Evolutionary conservation across 192 early-diverging fungal genomes (phyloP), one percentile per base, ranked within the genome.

Genomic region (Coemansia sp.): DNA sequence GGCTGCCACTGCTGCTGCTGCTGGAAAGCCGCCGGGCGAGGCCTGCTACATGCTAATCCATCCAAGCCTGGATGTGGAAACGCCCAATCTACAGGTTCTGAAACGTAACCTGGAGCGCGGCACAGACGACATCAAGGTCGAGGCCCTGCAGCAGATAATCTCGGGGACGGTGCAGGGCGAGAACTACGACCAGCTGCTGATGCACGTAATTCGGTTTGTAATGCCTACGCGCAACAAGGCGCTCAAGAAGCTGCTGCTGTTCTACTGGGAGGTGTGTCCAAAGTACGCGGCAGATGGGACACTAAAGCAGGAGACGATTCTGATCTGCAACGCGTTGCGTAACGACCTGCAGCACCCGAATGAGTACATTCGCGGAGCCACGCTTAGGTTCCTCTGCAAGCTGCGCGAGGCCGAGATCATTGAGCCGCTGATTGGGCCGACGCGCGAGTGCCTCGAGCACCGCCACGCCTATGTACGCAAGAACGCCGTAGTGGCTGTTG

Each of bases 311-410:
- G 91, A 94, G 82, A 94, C 97, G 77, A 92, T 97, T 64, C 85
- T 98, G 27, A 93, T 96, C 42, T 95, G 93, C 82, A 97, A 99
- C 71, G 90, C 94, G 34, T 76, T 98, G 53, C 83, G 91, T 73
- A 96, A 94, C 56, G 97, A 99, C 74, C 79, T 99, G 27, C 93
- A 95, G 78, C 95, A 98, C 73, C 95, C 97, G 38, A 99, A 99
- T 80, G 97, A 99, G 83, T 99, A 90, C 67, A 93, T 99, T 62
- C 86, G 97, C 57, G 97, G 95, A 17, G 86, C 86, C 3, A 96
- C 92, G 29, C 86, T 99, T 58, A 88, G 97, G 22, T 93, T 96
- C 72, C 80, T 99, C 62, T 93, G 93, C 85, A 98, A 98, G 76
- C 84, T 99, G 60, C 86, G 88, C 52, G 97, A 99, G 65, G 86